Conservation (phyloP, 1,139 yeast genomes). For the Geotrichum aggregatum region DNA sequence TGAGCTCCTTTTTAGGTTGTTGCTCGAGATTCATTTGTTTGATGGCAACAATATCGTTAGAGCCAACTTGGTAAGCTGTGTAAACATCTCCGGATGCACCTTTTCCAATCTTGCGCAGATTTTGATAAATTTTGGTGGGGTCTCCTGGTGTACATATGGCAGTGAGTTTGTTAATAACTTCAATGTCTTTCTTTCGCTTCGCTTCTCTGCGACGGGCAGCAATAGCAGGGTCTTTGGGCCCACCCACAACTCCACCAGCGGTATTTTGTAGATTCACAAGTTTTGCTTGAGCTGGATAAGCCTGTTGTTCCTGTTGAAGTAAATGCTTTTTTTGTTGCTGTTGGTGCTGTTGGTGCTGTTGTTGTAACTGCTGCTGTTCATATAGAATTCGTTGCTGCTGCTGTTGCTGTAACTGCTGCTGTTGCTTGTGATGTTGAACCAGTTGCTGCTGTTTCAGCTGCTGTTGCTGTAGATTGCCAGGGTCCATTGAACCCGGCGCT, state of each 20-base stretch:
- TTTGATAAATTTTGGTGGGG: constrained; percentile 69
- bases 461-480: constrained; percentile 14
- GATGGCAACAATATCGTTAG: constrained; percentile 74
- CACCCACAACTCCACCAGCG: constrained; percentile 32
- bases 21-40: constrained; percentile 92
- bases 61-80: constrained; percentile 70
- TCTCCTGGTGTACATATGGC: constrained; percentile 83
- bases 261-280: constrained; percentile 36
- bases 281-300: constrained; percentile 30
- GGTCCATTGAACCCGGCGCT: constrained; percentile 11
- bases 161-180: constrained; percentile 63
- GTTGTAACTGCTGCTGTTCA: constrained; percentile 25
- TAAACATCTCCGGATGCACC: constrained; percentile 98
- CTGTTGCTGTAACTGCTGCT: constrained; percentile 20
- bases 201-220: constrained; percentile 70
- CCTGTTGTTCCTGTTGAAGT: constrained; percentile 35
- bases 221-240: constrained; percentile 39
- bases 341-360: too few relatives aligned
- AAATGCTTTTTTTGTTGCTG: constrained; percentile 26
- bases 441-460: constrained; percentile 12
- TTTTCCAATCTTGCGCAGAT: constrained; percentile 83
- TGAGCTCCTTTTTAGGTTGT: constrained; percentile 91
- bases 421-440: constrained; percentile 18
- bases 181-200: constrained; percentile 61
- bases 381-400: constrained; percentile 19